Percentiles rank a stretch among this genome's conserved stretches.
These are phyloP conservation scores for Coemansia sp. DNA, from an alignment of 192 early-diverging fungal genomes.

Conservation along the genomic window DNA sequence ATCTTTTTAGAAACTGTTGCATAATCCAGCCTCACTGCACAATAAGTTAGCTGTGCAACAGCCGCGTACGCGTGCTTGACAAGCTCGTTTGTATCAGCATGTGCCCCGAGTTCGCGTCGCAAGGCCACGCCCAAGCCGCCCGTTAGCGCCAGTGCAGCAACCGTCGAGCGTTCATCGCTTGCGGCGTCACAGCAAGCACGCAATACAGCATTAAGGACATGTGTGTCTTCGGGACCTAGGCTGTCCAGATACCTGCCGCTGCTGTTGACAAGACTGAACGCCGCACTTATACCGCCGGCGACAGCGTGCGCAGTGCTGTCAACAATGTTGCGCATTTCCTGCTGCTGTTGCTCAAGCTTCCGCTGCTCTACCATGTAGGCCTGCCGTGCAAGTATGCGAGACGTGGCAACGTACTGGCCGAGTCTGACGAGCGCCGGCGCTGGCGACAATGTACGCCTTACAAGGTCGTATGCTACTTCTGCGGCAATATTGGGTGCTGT, in stretches of 20 bases:
- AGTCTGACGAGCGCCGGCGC: conserved; percentile 7
- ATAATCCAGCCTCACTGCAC: too few species aligned
- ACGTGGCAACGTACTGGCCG: conserved; percentile 23
- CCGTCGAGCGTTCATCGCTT: too few species aligned
- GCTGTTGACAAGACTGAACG: background rate
- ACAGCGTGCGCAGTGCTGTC: conserved; percentile 12
- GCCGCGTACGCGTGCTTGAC: background rate
- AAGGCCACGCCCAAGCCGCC: conserved; percentile 23
- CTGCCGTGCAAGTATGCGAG: background rate
- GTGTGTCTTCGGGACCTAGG: background rate
- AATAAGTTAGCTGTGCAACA: conserved; percentile 4
- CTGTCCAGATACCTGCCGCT: background rate
- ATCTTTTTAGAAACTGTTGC: too few species aligned
- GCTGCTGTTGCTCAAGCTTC: background rate
- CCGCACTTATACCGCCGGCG: background rate
- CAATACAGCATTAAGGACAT: conserved; percentile 5
- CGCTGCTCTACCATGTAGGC: background rate
- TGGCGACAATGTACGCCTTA: background rate
- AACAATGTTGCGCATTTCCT: conserved; percentile 5
- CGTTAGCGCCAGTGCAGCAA: conserved; percentile 15
- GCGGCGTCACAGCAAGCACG: background rate
- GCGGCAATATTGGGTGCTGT: conserved; percentile 16
- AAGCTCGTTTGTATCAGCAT: background rate
- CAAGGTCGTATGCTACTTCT: conserved; percentile 26
- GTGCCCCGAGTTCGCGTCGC: background rate